These are phyloP conservation scores for Apiotrichum gamsii DNA, from an alignment of 1,284 basidiomycete species.

Conservation along the genomic window DNA sequence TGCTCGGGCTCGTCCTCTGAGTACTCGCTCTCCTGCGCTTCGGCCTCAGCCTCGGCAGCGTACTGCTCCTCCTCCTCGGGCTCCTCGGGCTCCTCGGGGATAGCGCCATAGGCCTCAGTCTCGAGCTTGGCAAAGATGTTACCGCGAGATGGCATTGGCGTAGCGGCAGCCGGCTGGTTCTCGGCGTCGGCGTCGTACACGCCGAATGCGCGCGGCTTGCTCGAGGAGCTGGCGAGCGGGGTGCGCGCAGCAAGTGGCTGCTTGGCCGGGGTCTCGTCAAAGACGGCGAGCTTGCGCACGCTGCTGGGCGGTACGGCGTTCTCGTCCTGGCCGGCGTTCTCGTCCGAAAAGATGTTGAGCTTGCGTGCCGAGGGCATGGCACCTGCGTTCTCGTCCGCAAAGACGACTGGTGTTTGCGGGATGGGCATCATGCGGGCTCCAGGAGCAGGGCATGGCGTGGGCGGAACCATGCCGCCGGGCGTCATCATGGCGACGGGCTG, in stretches of 20 bases:
- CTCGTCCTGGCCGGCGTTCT: conserved; percentile 31
- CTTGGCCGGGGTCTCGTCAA: conserved; percentile 35
- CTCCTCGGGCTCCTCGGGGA: conserved; percentile 10
- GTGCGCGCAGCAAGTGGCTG: conserved; percentile 29
- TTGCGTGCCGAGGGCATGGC: conserved; percentile 8
- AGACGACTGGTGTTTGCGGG: conserved; percentile 9
- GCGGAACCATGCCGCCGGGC: conserved; percentile 38
- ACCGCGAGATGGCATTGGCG: conserved; percentile 10
- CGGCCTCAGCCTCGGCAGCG: conserved; percentile 6
- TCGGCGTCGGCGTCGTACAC: conserved; percentile 40
- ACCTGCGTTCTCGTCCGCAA: conserved; percentile 3
- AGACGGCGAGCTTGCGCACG: conserved; percentile 34
- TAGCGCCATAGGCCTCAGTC: not conserved
- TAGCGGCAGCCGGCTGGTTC: conserved; percentile 17
- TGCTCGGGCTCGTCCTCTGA: conserved; percentile 14
- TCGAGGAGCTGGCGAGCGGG: conserved; percentile 21
- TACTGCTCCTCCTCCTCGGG: not conserved
- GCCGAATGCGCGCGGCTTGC: conserved; percentile 32
- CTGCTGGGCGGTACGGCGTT: conserved; percentile 28
- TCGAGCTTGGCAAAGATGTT: conserved; percentile 12
- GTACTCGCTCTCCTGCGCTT: conserved; percentile 1
- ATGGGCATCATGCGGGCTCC: not conserved
- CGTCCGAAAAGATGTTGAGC: conserved; percentile 32
- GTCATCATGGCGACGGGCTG: conserved; percentile 31
- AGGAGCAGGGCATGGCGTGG: conserved; percentile 44